phyloP scores from a whole-genome alignment of 2,329 filamentous ascomycete genomes.

The Diplocarpon rosae region DNA sequence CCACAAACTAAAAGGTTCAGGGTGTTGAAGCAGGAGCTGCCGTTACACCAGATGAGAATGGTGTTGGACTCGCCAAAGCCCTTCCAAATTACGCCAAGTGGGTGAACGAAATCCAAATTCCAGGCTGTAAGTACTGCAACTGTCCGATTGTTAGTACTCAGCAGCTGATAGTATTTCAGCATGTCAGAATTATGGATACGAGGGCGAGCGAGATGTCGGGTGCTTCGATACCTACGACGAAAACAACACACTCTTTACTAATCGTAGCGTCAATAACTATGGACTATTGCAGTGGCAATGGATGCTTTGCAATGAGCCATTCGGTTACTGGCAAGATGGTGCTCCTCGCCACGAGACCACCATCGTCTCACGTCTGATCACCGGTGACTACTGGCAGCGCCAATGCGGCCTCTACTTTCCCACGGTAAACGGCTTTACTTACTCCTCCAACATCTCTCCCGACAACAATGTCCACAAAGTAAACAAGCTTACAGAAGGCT shows the following conservation, averaged over 20 bases:
- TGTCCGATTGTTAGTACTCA: not conserved
- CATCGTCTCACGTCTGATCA: constrained; percentile 42
- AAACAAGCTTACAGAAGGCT: constrained; percentile 45
- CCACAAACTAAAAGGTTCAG: constrained; percentile 3
- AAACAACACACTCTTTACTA: constrained; percentile 38
- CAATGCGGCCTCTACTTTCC: constrained; percentile 48
- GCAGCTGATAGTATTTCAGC: constrained; percentile 23
- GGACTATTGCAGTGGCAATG: constrained; percentile 45
- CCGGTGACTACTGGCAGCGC: constrained; percentile 40
- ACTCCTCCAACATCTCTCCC: constrained; percentile 30
- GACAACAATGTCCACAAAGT: constrained; percentile 37
- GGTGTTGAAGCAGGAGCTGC: constrained; percentile 27
- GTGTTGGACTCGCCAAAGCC: constrained; percentile 43
- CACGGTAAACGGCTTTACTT: constrained; percentile 36
- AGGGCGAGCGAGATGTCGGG: constrained; percentile 30
- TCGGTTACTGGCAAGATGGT: constrained; percentile 44
- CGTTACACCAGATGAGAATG: constrained; percentile 29
- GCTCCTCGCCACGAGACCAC: constrained; percentile 34
- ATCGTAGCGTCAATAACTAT: constrained; percentile 35
- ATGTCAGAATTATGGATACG: constrained; percentile 39
- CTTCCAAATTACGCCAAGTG: constrained; percentile 44
- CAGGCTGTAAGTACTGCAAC: constrained; percentile 32
- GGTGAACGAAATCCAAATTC: constrained; percentile 36
- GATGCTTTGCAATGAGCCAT: constrained; percentile 51
- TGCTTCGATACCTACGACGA: constrained; percentile 45